phyloP scores from a whole-genome alignment of 345 rosid species.

The Salix suchowensis region DNA sequence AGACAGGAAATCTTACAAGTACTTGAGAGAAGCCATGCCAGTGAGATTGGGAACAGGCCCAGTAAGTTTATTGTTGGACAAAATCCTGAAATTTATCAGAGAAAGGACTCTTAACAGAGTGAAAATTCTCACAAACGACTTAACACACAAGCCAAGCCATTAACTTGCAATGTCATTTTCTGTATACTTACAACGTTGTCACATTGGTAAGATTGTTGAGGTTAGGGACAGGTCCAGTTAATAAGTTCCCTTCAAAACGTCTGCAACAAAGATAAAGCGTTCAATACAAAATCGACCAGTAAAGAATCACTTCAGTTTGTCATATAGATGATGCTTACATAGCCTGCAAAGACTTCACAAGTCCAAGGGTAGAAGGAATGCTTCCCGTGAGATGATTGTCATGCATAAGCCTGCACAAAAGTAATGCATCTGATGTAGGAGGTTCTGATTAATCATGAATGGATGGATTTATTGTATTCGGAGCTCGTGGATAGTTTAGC shows the following conservation, averaged over 20 bases:
- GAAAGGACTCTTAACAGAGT: neutral
- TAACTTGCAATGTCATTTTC: neutral
- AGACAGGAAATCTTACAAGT: slow-evolving; percentile 47
- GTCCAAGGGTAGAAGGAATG: slow-evolving; percentile 62
- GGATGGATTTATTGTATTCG: no score
- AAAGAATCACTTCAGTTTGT: neutral
- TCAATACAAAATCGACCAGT: neutral
- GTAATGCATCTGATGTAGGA: no score
- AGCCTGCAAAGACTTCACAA: slow-evolving; percentile 47
- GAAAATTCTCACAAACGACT: neutral
- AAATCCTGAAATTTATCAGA: slow-evolving; percentile 37
- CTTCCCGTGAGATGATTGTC: slow-evolving; percentile 51
- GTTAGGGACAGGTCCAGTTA: slow-evolving; percentile 55
- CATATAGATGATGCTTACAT: slow-evolving; percentile 51
- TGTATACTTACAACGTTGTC: slow-evolving; percentile 56
- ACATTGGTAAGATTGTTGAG: slow-evolving; percentile 55
- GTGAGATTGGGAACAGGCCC: slow-evolving; percentile 65
- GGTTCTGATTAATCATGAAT: no score
- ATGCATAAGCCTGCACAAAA: slow-evolving; percentile 58
- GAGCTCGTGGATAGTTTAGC: no score
- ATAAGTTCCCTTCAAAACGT: slow-evolving; percentile 63
- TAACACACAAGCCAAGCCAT: neutral
- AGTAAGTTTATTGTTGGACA: slow-evolving; percentile 59
- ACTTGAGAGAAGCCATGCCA: slow-evolving; percentile 45
- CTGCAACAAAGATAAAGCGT: slow-evolving; percentile 34